A percentile compares a stretch with the other conserved stretches of the same genome.
Evolutionary conservation across 495 filamentous ascomycete genomes (phyloP).

Genomic region (Penicillium flavigenum): DNA sequence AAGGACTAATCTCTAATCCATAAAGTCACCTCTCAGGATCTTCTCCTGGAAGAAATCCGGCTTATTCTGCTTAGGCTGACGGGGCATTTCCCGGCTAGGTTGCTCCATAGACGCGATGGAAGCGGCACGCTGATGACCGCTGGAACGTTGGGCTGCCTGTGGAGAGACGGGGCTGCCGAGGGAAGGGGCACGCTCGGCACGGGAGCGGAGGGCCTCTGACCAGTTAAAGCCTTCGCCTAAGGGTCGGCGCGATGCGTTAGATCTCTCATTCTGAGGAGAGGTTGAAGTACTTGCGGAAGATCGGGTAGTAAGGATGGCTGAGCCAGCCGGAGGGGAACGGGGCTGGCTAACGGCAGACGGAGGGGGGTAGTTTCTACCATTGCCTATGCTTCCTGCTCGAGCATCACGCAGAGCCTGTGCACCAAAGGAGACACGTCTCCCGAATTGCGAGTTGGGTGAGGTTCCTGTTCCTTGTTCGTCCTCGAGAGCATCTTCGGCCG

Average conservation of each 20-base stretch:
- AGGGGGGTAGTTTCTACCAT: conserved; percentile 47
- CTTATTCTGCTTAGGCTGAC: conserved; percentile 63
- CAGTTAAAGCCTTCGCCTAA: conserved; percentile 92
- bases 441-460: conserved; percentile 69
- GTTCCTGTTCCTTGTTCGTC: conserved; percentile 63
- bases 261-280: conserved; percentile 43
- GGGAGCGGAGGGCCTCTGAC: conserved; percentile 87
- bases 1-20: conserved; percentile 63
- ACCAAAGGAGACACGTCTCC: conserved; percentile 86
- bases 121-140: conserved; percentile 49
- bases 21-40: conserved; percentile 95
- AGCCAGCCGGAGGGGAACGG: conserved; percentile 28
- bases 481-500: conserved; percentile 84
- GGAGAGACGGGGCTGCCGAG: conserved; percentile 46
- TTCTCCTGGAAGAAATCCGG: conserved; percentile 94
- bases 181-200: conserved; percentile 80
- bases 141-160: conserved; percentile 28
- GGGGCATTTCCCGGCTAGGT: conserved; percentile 67
- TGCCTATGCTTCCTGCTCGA: conserved; percentile 49
- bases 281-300: conserved; percentile 44
- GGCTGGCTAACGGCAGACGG: conserved; percentile 24
- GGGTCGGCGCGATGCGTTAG: conserved; percentile 51
- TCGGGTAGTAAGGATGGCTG: conserved; percentile 24
- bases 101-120: conserved; percentile 69
- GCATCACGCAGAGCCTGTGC: conserved; percentile 78